Evolutionary conservation across 805 yeast species (phyloP).

Genomic region (Cyberlindnera saturnus): DNA sequence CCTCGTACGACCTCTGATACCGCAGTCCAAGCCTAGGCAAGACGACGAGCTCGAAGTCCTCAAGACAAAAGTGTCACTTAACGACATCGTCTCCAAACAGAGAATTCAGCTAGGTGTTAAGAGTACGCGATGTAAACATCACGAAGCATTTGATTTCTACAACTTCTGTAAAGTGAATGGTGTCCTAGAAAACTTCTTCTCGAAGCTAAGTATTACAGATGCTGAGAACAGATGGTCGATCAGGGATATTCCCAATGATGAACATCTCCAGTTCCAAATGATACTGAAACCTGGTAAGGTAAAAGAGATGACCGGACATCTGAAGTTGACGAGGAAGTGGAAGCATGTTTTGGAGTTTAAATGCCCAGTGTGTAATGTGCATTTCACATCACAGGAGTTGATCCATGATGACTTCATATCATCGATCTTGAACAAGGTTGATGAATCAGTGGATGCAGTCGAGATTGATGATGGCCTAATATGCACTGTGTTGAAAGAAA

Average conservation of each 20-base stretch:
- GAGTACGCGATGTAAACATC: constrained; percentile 11
- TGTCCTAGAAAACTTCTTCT: neutral
- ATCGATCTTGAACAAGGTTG: constrained; percentile 3
- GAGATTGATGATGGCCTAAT: constrained; percentile 13
- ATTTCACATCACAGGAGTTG: constrained; percentile 9
- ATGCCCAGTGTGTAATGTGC: constrained; percentile 17
- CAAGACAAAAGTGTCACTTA: constrained; percentile 7
- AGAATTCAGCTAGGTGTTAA: constrained; percentile 12
- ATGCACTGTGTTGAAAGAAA: constrained; percentile 5
- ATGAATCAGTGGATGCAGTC: constrained; percentile 1
- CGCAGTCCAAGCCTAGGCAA: neutral
- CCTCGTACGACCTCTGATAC: constrained; percentile 1
- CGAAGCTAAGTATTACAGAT: constrained; percentile 1
- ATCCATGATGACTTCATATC: constrained; percentile 18
- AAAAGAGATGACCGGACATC: neutral
- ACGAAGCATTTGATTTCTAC: constrained; percentile 12
- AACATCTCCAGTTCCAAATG: constrained; percentile 4
- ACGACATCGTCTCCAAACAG: constrained; percentile 13
- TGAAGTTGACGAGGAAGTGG: constrained; percentile 10
- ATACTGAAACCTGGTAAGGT: constrained; percentile 1
- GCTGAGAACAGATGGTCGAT: neutral
- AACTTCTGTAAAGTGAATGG: constrained; percentile 10
- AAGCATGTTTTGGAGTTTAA: neutral
- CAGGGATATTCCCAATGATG: neutral
- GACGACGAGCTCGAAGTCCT: constrained; percentile 14